Evolutionary conservation across 176 grass and related monocot genomes (phyloP), one percentile per base, ranked within the genome.

Genomic region (Oryza nivara): DNA sequence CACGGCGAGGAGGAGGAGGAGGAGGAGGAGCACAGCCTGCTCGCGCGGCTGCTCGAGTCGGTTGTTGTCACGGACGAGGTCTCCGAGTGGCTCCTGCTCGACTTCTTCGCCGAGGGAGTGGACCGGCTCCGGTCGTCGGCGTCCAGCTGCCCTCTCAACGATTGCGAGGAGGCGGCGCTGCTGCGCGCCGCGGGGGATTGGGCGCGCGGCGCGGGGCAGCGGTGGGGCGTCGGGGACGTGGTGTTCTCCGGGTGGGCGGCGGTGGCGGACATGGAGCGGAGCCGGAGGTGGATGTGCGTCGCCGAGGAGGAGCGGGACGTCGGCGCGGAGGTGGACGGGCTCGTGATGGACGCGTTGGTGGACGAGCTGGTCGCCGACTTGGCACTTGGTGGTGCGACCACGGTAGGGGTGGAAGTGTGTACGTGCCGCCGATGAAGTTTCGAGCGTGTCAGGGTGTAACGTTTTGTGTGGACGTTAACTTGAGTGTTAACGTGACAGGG

Each of bases 51-150:
- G 9, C 70, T 80, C 65, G 43, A 80, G 0, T 22, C 19, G 22
- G 44, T n/a, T 7, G 72, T 0, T 4, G 68, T 0, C 41, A 10
- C 48, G 11, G 87, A 44, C 36, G 76, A 80, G 20, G 36, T 66
- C 76, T 32, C 81, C 4, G 85, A 90, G 3, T 77, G 77, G 40
- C 90, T 99, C 69, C 65, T 99, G 15, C 47, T 94, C 12, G 97
- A 99, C 81, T 96, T 93, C 77, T 92, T 96, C 72, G 70, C 36
- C 0, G 91, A 99, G 38, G 91, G 86, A 1, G 1, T 81, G 17
- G 72, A 32, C 6, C 52, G 74, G 51, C 35, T 15, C 35, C 58
- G 68, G 1, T 6, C 78, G 1, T 4, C 78, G 35, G 0, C 70
- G 6, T 20, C 6, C 26, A 74, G 3, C 26, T 26, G 26, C 26